A percentile compares a stretch with the other conserved stretches of the same genome.
Conservation (phyloP, 1,284 basidiomycete species). For the Puccinia coronata region DNA sequence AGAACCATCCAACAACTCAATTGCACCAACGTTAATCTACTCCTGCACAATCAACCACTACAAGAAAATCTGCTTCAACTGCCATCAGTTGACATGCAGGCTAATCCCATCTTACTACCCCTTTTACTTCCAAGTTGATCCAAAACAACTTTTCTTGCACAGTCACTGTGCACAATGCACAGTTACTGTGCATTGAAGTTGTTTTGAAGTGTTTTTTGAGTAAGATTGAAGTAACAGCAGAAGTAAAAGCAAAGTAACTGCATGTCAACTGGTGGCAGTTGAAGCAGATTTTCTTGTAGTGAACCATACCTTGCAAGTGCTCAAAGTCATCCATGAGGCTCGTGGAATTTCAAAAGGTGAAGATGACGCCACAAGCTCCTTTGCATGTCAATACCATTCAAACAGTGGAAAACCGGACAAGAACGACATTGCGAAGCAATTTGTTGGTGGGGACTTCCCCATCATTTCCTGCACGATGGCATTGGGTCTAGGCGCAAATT, state of each 20-base stretch:
- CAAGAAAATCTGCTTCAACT: too few species aligned
- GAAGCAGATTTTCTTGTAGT: too few species aligned
- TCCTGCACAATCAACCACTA: neutral
- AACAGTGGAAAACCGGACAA: neutral
- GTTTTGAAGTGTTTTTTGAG: too few species aligned
- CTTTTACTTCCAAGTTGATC: too few species aligned
- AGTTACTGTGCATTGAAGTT: too few species aligned
- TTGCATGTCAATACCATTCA: neutral
- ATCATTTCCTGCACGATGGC: constrained; percentile 21
- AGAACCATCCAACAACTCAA: neutral
- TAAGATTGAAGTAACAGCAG: too few species aligned
- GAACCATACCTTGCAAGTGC: neutral
- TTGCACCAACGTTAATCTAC: neutral
- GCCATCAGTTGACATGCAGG: too few species aligned
- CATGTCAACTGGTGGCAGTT: too few species aligned
- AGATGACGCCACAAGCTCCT: neutral
- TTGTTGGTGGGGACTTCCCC: neutral
- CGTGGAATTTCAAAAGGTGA: neutral
- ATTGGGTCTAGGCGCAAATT: neutral
- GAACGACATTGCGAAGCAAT: neutral
- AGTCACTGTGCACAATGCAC: too few species aligned
- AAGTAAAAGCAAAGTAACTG: too few species aligned
- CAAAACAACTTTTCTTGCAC: too few species aligned
- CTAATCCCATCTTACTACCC: too few species aligned
- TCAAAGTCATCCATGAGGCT: neutral